Conservation (phyloP, 108 stramenopile species). For the Fragilaria radians region DNA sequence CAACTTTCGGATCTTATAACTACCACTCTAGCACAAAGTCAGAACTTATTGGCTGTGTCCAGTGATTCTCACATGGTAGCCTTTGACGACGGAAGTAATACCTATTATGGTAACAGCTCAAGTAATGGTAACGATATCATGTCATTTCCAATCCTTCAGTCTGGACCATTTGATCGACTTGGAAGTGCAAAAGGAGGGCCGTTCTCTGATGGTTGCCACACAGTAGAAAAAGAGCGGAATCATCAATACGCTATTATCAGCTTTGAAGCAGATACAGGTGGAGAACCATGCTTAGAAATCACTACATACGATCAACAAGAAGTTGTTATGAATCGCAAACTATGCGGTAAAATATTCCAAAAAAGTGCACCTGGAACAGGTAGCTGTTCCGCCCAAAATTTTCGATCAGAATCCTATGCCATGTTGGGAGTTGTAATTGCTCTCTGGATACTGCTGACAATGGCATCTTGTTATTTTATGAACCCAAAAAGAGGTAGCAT, state of each 20-base stretch:
- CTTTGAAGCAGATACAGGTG: constrained; percentile 18
- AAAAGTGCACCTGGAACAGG: constrained; percentile 15
- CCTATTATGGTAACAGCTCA: constrained; percentile 47
- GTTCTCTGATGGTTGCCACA: constrained; percentile 41
- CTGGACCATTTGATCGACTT: constrained; percentile 39
- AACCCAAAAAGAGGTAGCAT: background rate
- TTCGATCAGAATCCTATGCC: background rate
- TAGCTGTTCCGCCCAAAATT: constrained; percentile 9
- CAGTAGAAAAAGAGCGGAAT: constrained; percentile 33
- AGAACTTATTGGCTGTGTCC: constrained; percentile 39
- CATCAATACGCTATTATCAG: constrained; percentile 45
- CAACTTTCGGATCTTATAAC: constrained; percentile 27
- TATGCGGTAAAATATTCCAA: constrained; percentile 32
- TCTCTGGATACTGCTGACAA: background rate
- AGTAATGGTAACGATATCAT: constrained; percentile 15
- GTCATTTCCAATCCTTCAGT: constrained; percentile 47
- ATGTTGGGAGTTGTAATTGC: background rate
- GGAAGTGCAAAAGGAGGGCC: constrained; percentile 20
- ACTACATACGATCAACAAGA: constrained; percentile 25
- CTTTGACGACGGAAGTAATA: constrained; percentile 50
- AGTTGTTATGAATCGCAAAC: constrained; percentile 21
- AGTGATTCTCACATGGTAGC: constrained; percentile 54
- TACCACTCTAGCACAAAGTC: constrained; percentile 27
- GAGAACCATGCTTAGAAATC: constrained; percentile 24
- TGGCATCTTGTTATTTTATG: background rate